A percentile compares a stretch with the other conserved stretches of the same genome.
Evolutionary conservation across 2,329 filamentous ascomycete genomes (phyloP).

Genomic region (Trichoderma afroharzianum): DNA sequence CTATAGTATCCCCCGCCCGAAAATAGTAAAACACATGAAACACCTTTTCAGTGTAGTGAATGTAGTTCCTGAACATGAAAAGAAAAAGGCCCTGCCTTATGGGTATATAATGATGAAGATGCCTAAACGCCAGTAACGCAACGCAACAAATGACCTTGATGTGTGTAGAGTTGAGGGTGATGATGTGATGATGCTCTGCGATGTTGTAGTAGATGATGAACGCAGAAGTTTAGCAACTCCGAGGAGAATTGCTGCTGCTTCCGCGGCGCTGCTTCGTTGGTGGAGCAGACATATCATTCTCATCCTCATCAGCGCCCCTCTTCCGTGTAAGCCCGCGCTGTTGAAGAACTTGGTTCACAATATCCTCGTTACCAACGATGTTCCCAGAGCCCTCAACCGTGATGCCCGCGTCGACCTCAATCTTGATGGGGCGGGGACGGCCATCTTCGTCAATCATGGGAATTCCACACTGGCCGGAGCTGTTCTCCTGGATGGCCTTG

Average conservation of each 20-base stretch:
- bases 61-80: not conserved
- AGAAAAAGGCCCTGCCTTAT: conserved; percentile 1
- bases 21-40: not conserved
- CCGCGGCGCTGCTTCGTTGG: not conserved
- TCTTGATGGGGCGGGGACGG: conserved; percentile 38
- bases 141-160: not conserved
- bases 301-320: conserved; percentile 21
- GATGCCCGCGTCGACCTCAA: conserved; percentile 45
- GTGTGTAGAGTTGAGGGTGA: not conserved
- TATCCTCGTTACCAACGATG: conserved; percentile 36
- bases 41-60: not conserved
- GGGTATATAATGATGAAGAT: conserved; percentile 8
- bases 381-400: conserved; percentile 44
- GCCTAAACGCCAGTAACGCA: conserved; percentile 4
- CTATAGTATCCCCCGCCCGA: not conserved
- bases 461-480: conserved; percentile 37
- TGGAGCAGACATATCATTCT: conserved; percentile 19
- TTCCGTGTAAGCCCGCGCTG: conserved; percentile 23
- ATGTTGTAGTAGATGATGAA: not conserved
- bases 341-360: conserved; percentile 29
- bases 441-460: conserved; percentile 47
- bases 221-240: not conserved
- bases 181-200: not conserved
- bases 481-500: conserved; percentile 41
- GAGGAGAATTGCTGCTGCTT: not conserved